Conservation (phyloP, 129 eudicot species). For the Pulicaria dysenterica region DNA sequence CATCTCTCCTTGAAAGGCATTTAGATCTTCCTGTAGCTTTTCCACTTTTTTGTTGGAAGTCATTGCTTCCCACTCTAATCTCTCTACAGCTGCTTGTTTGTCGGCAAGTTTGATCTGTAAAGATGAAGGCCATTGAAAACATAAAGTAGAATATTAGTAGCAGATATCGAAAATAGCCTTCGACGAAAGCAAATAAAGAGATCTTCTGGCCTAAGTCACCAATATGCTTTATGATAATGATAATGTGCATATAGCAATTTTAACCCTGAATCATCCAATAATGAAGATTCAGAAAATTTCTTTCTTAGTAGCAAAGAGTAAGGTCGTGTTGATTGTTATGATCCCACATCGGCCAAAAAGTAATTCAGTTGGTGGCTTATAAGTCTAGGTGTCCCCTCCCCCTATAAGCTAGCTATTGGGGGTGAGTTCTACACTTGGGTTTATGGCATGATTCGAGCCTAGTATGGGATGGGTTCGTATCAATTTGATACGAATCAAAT, state of each 20-base stretch:
- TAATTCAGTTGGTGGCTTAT: too few relatives aligned
- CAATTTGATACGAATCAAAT: too few relatives aligned
- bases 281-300: too few relatives aligned
- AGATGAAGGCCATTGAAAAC: conserved; percentile 17
- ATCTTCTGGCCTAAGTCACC: not conserved
- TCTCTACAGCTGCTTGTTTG: conserved; percentile 94
- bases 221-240: not conserved
- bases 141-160: not conserved
- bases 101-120: conserved; percentile 89
- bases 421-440: too few relatives aligned
- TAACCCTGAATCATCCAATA: too few relatives aligned
- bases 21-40: conserved; percentile 77
- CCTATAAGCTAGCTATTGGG: too few relatives aligned
- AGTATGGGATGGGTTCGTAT: too few relatives aligned
- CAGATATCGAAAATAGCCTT: not conserved
- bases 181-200: not conserved
- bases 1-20: conserved; percentile 66
- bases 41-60: conserved; percentile 75
- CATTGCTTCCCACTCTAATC: conserved; percentile 90
- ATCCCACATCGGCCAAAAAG: too few relatives aligned
- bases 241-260: not conserved
- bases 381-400: too few relatives aligned
- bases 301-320: too few relatives aligned
- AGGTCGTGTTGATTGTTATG: too few relatives aligned
- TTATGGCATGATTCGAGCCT: too few relatives aligned